Conservation (phyloP, 495 filamentous ascomycete genomes). For the Letharia lupina region DNA sequence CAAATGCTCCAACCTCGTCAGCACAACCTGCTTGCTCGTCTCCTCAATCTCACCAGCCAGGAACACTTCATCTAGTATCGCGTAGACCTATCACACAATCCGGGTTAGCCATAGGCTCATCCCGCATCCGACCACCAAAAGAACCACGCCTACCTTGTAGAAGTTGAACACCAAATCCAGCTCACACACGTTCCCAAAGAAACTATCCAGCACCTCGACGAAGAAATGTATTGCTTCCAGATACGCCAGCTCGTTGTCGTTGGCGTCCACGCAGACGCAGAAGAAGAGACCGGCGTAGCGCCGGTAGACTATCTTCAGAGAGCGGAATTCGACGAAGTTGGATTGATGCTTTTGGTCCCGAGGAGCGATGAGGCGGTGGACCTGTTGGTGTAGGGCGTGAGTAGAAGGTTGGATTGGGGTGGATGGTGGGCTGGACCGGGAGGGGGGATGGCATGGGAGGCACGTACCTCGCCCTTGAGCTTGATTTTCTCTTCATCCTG, state of each 20-base stretch:
- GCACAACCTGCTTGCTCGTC: conserved; percentile 93
- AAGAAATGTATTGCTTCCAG: conserved; percentile 99
- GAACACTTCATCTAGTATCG: conserved; percentile 95
- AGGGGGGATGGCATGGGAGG: neutral
- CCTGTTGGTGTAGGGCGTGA: conserved; percentile 36
- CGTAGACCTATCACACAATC: conserved; percentile 64
- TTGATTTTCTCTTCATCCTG: conserved; percentile 93
- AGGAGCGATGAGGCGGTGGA: conserved; percentile 94
- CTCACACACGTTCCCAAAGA: conserved; percentile 99
- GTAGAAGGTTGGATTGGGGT: conserved; percentile 5
- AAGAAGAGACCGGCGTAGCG: conserved; percentile 97
- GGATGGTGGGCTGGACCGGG: conserved; percentile 16
- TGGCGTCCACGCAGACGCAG: conserved; percentile 97
- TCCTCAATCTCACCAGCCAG: conserved; percentile 97
- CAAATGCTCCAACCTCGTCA: conserved; percentile 88
- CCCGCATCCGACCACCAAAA: neutral
- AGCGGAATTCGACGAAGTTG: conserved; percentile 92
- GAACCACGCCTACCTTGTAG: conserved; percentile 55
- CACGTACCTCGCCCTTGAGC: conserved; percentile 72
- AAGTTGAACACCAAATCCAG: conserved; percentile 98
- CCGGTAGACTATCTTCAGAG: conserved; percentile 90
- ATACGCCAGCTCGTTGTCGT: conserved; percentile 96
- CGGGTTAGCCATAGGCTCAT: conserved; percentile 21
- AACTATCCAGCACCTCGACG: conserved; percentile 94
- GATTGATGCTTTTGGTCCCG: conserved; percentile 99